Conservation (phyloP, 1,139 yeast genomes). For the Nakaseomyces glabratus region DNA sequence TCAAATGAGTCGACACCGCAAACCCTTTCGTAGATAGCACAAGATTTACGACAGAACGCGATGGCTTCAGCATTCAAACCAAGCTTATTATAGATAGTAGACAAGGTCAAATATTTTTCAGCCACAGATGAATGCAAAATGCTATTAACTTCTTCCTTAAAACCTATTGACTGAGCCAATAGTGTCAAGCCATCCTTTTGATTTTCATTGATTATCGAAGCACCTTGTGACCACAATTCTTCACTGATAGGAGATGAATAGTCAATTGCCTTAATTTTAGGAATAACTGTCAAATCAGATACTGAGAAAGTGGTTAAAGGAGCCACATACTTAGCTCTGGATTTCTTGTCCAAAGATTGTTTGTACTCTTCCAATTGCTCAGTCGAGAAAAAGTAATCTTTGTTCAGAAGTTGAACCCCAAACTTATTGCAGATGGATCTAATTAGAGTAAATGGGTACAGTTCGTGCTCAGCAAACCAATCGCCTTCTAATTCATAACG, state of each 20-base stretch:
- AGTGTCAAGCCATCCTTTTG: slow-evolving; percentile 45
- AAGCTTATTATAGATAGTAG: slow-evolving; percentile 58
- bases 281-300: slow-evolving; percentile 64
- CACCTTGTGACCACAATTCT: slow-evolving; percentile 69
- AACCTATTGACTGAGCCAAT: slow-evolving; percentile 58
- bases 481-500: slow-evolving; percentile 46
- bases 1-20: slow-evolving; percentile 75
- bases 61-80: slow-evolving; percentile 54
- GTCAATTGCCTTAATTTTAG: slow-evolving; percentile 62
- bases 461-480: slow-evolving; percentile 35
- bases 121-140: slow-evolving; percentile 73
- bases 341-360: slow-evolving; percentile 35
- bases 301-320: slow-evolving; percentile 39
- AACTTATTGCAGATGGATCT: slow-evolving; percentile 68
- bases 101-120: slow-evolving; percentile 52
- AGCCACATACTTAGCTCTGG: slow-evolving; percentile 28
- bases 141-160: slow-evolving; percentile 82
- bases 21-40: slow-evolving; percentile 67
- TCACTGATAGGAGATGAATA: slow-evolving; percentile 62
- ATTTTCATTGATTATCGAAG: slow-evolving; percentile 37
- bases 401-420: slow-evolving; percentile 75
- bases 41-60: slow-evolving; percentile 61
- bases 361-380: slow-evolving; percentile 37
- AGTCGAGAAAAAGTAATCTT: slow-evolving; percentile 35
- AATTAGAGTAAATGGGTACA: slow-evolving; percentile 43